phyloP scores from a whole-genome alignment of 371 early-diverging fungal genomes.

The Rhizomucor pusillus region DNA sequence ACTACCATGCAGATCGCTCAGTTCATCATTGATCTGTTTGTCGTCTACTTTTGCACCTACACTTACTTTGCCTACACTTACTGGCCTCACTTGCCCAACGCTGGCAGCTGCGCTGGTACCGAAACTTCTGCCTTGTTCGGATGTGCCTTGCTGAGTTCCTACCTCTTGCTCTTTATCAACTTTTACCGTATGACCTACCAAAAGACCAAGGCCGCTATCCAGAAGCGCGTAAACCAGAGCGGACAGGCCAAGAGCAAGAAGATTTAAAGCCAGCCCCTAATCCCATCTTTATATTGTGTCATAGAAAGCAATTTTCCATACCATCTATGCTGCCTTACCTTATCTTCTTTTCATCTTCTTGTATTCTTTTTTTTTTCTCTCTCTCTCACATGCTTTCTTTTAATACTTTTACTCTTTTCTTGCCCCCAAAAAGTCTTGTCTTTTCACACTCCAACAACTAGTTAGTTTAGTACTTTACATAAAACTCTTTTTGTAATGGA shows the following conservation, averaged over 20 bases:
- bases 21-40: conserved; percentile 80
- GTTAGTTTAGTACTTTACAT: no score
- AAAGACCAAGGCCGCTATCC: conserved; percentile 48
- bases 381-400: background rate
- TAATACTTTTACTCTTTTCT: no score
- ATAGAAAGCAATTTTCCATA: no score
- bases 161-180: conserved; percentile 85
- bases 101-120: conserved; percentile 77
- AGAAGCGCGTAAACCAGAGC: conserved; percentile 17
- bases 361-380: conserved; percentile 2
- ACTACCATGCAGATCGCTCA: conserved; percentile 90
- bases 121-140: conserved; percentile 81
- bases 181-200: conserved; percentile 86
- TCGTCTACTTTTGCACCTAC: conserved; percentile 82
- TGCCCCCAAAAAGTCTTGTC: no score
- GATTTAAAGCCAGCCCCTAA: conserved; percentile 24
- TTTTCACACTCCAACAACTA: no score
- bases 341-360: background rate
- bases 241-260: conserved; percentile 37
- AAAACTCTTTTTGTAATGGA: no score
- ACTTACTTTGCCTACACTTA: conserved; percentile 74
- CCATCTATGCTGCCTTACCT: no score
- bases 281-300: no score
- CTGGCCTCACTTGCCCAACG: conserved; percentile 69
- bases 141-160: conserved; percentile 75